These are phyloP conservation scores for Lachancea quebecensis DNA, from an alignment of 805 yeast genomes.

Conservation along the genomic window DNA sequence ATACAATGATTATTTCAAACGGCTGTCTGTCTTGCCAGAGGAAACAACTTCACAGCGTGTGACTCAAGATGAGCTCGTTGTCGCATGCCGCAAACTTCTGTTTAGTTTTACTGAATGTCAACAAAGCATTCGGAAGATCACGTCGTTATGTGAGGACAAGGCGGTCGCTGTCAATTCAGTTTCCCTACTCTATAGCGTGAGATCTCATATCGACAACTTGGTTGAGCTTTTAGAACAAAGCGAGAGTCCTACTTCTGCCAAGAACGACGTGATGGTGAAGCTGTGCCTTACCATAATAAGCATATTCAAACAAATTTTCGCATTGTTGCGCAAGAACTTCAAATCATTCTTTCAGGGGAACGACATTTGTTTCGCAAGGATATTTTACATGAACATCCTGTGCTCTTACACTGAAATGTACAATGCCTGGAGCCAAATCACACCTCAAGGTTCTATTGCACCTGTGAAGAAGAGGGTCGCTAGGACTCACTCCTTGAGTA, in stretches of 20 bases:
- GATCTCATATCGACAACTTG: conserved; percentile 48
- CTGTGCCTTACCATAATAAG: conserved; percentile 34
- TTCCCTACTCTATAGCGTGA: conserved; percentile 43
- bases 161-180: conserved; percentile 48
- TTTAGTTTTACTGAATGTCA: conserved; percentile 62
- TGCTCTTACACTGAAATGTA: conserved; percentile 61
- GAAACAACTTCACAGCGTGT: conserved; percentile 20
- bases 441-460: conserved; percentile 10
- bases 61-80: conserved; percentile 28
- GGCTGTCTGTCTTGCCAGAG: conserved; percentile 60
- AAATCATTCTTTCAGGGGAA: conserved; percentile 44
- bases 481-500: conserved; percentile 9
- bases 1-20: conserved; percentile 56
- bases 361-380: conserved; percentile 59
- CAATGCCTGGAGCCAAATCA: conserved; percentile 49
- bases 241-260: conserved; percentile 27
- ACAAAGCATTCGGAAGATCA: conserved; percentile 48
- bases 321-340: conserved; percentile 42
- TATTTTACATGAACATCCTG: conserved; percentile 52
- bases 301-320: conserved; percentile 47
- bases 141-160: conserved; percentile 52
- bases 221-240: conserved; percentile 52
- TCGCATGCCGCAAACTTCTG: conserved; percentile 49
- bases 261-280: conserved; percentile 32
- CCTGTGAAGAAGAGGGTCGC: conserved; percentile 6